Conservation (phyloP, 2,329 filamentous ascomycete genomes). For the Fusarium anguioides region DNA sequence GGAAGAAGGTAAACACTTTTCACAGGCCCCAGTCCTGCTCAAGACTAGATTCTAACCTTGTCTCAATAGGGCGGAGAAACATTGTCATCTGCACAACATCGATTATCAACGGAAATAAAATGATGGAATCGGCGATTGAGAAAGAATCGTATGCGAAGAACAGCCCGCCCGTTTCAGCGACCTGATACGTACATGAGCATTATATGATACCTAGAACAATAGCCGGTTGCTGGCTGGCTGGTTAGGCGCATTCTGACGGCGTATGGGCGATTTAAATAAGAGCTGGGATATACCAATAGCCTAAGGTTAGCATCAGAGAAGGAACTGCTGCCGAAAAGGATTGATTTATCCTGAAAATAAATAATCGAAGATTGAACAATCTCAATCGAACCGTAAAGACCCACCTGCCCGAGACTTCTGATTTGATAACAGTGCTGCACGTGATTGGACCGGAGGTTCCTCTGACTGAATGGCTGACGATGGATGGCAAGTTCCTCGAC, state of each 20-base stretch:
- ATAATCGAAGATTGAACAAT: not conserved
- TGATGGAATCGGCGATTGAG: slow-evolving; percentile 89
- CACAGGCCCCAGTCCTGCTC: not conserved
- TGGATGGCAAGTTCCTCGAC: slow-evolving; percentile 40
- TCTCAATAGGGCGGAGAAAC: slow-evolving; percentile 72
- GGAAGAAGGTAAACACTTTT: slow-evolving; percentile 71
- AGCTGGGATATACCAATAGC: not conserved
- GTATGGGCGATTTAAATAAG: not conserved
- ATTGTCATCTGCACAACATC: slow-evolving; percentile 94
- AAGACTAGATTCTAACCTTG: slow-evolving; percentile 22
- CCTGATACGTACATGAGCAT: slow-evolving; percentile 29
- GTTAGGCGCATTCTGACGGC: slow-evolving; percentile 15
- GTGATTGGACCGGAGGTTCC: slow-evolving; percentile 41
- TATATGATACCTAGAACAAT: slow-evolving; percentile 34
- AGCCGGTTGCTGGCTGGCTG: slow-evolving; percentile 8
- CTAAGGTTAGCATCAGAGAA: not conserved
- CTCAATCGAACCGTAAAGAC: slow-evolving; percentile 33
- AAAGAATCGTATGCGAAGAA: slow-evolving; percentile 69
- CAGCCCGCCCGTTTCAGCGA: slow-evolving; percentile 31
- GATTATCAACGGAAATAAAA: slow-evolving; percentile 87
- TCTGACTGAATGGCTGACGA: slow-evolving; percentile 46
- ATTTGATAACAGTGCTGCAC: slow-evolving; percentile 41
- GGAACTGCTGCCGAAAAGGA: not conserved
- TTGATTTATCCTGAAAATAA: not conserved
- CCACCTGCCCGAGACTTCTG: slow-evolving; percentile 35